These are phyloP conservation scores for Candida mattraensis DNA, from an alignment of 805 yeast genomes.

Conservation along the genomic window DNA sequence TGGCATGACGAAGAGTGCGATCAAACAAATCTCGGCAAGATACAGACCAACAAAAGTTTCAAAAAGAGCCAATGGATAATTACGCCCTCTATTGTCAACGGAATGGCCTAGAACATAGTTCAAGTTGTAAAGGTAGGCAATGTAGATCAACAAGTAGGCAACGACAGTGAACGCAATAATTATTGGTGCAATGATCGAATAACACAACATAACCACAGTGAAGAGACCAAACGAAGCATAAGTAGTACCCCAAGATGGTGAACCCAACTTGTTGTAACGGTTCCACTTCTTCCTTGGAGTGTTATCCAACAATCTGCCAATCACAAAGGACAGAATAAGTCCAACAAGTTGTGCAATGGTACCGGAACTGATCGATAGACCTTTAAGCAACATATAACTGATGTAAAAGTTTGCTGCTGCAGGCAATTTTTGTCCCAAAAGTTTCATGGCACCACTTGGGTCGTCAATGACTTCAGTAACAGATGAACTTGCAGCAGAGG, in stretches of 20 bases:
- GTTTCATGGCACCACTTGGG: conserved; percentile 70
- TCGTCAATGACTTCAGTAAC: conserved; percentile 64
- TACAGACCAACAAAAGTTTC: conserved; percentile 72
- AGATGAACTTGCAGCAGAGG: conserved; percentile 83
- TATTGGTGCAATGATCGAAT: conserved; percentile 78
- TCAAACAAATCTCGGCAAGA: conserved; percentile 65
- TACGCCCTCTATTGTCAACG: conserved; percentile 69
- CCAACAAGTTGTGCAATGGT: conserved; percentile 72
- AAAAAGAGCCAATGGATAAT: conserved; percentile 70
- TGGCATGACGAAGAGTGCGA: conserved; percentile 72
- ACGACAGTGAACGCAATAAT: conserved; percentile 65
- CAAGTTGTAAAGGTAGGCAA: conserved; percentile 63
- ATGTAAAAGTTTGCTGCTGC: conserved; percentile 90
- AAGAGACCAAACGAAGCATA: conserved; percentile 79
- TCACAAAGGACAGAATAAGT: conserved; percentile 65
- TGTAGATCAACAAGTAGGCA: conserved; percentile 54
- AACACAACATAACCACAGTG: conserved; percentile 69
- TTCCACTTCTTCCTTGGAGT: conserved; percentile 94
- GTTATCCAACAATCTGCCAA: conserved; percentile 71
- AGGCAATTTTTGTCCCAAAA: conserved; percentile 78
- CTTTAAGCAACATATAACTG: conserved; percentile 77
- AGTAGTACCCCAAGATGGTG: conserved; percentile 77
- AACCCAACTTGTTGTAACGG: conserved; percentile 61
- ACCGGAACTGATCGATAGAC: conserved; percentile 76
- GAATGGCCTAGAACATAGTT: conserved; percentile 61